These are phyloP conservation scores for Cercophora scortea DNA, from an alignment of 495 filamentous ascomycete species.

Conservation along the genomic window DNA sequence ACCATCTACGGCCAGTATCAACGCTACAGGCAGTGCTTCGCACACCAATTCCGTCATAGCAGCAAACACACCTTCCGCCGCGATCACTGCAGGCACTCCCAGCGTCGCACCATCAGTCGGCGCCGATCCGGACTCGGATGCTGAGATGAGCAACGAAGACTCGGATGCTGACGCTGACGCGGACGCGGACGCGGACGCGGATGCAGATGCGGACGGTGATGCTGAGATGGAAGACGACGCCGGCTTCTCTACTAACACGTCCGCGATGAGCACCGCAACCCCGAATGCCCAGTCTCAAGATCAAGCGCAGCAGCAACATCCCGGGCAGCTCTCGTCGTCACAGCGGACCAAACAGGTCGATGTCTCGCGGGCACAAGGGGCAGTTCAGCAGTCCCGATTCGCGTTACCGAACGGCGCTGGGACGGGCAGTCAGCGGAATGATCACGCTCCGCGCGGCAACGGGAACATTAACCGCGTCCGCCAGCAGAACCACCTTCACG, in stretches of 20 bases:
- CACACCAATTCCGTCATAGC: no score
- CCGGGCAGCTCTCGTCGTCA: not conserved
- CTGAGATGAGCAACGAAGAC: slow-evolving; percentile 20
- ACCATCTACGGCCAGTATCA: not conserved
- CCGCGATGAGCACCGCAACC: not conserved
- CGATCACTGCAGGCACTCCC: not conserved
- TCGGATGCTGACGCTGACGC: slow-evolving; percentile 7
- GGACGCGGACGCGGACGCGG: slow-evolving; percentile 13
- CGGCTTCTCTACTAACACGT: slow-evolving; percentile 1
- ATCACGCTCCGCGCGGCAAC: no score
- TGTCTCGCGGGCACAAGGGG: slow-evolving; percentile 2
- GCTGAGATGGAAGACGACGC: slow-evolving; percentile 29
- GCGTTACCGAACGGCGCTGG: no score
- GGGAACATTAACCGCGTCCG: no score
- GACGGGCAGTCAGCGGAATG: no score
- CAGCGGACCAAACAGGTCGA: slow-evolving; percentile 4
- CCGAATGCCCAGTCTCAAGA: not conserved
- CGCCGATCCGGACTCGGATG: slow-evolving; percentile 6
- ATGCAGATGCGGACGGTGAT: slow-evolving; percentile 6
- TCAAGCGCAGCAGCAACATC: not conserved
- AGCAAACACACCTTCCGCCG: not conserved
- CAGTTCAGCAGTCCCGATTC: not conserved
- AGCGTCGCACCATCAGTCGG: slow-evolving; percentile 8
- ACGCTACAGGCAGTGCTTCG: slow-evolving; percentile 3
- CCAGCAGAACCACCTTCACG: no score